Evolutionary conservation across 352 stramenopile species (phyloP).

Genomic region (Globisporangium ultimum): DNA sequence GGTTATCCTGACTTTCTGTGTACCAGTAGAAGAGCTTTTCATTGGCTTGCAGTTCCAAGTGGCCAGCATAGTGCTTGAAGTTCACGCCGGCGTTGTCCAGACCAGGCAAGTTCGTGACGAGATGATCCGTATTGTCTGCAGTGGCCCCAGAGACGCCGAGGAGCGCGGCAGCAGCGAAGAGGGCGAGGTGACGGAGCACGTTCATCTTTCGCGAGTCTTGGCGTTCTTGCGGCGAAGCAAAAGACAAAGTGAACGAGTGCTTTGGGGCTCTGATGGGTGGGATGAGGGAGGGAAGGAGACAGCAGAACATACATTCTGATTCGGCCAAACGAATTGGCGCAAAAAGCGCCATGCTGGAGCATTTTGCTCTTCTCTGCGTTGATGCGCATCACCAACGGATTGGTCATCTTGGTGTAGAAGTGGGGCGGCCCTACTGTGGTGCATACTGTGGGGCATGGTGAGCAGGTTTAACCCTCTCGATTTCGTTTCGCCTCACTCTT

Average conservation of each 20-base stretch:
- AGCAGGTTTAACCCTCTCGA: too few species aligned
- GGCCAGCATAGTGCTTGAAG: conserved; percentile 75
- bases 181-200: conserved; percentile 35
- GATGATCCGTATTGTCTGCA: conserved; percentile 37
- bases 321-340: neutral
- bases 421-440: too few species aligned
- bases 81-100: conserved; percentile 27
- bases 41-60: conserved; percentile 41
- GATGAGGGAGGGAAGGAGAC: neutral
- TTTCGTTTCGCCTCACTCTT: too few species aligned
- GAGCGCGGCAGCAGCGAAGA: conserved; percentile 23
- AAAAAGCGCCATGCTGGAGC: neutral
- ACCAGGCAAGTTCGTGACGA: conserved; percentile 48
- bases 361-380: neutral
- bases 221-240: neutral
- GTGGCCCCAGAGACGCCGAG: conserved; percentile 6
- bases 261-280: neutral
- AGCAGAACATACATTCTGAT: neutral
- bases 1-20: conserved; percentile 57
- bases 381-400: neutral
- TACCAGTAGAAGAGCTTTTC: conserved; percentile 79
- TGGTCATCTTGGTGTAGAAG: neutral
- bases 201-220: conserved; percentile 18
- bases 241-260: neutral
- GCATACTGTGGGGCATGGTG: too few species aligned